These are phyloP conservation scores for Sarocladium strictum DNA, from an alignment of 2,329 filamentous ascomycete species.

Conservation along the genomic window DNA sequence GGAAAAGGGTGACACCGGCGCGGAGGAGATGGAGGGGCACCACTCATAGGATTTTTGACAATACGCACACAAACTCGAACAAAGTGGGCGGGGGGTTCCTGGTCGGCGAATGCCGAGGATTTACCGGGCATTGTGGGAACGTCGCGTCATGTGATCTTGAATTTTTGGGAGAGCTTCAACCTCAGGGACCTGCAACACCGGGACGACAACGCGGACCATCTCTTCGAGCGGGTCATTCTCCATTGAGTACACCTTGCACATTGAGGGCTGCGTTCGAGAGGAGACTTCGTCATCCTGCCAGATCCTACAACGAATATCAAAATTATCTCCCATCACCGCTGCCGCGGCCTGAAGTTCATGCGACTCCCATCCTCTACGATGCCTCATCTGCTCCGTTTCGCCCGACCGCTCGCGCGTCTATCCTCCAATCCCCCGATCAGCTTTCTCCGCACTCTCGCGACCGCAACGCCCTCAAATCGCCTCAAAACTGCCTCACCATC, in stretches of 20 bases:
- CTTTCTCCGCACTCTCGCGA: background rate
- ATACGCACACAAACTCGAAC: conserved; percentile 22
- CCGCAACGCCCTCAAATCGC: background rate
- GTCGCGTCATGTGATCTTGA: conserved; percentile 31
- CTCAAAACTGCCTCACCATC: conserved; percentile 18
- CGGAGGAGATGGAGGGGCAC: conserved; percentile 30
- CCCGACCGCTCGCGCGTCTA: background rate
- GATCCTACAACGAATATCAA: too few species aligned
- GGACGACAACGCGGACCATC: too few species aligned
- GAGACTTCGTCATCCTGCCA: too few species aligned
- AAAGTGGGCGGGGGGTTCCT: conserved; percentile 8
- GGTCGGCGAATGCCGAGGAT: background rate
- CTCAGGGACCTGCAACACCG: background rate
- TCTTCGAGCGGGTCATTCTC: too few species aligned
- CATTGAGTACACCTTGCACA: too few species aligned
- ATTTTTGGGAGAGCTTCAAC: conserved; percentile 18
- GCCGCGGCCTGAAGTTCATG: background rate
- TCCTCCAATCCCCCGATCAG: background rate
- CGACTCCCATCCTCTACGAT: conserved; percentile 4
- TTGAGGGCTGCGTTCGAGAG: too few species aligned
- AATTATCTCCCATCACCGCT: too few species aligned
- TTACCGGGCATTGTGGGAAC: background rate
- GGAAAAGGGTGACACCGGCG: conserved; percentile 2
- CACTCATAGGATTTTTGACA: conserved; percentile 27
- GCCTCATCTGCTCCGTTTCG: conserved; percentile 10